Evolutionary conservation across 768 basidiomycete genomes (phyloP), one percentile per base, ranked within the genome.

Genomic region (Cystoderma amianthinum): DNA sequence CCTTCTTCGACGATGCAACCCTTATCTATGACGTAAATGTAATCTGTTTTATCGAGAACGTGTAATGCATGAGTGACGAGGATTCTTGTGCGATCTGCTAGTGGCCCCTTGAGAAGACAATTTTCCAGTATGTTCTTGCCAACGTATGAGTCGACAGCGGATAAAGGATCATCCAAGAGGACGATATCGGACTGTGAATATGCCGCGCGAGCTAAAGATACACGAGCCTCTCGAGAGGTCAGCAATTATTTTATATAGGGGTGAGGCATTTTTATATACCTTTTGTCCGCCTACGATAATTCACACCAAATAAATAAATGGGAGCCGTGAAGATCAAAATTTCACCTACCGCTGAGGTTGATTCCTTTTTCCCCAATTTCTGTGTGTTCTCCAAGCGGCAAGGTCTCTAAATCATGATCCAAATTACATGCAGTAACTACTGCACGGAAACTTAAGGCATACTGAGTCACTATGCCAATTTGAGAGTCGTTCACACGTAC

Each of bases 141-240:
- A 3, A 89, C 86, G 48, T 84, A 78, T 0, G 85, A 76, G 47
- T 90, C 87, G 5, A 90, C 80, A 0, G 87, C 86, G 24, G 80
- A 78, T 23, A 91, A 71, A 12, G 88, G 83, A 53, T 93, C 89
- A 52, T 93, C 88, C 20, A 91, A 69, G 11, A 91, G 71, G 32
- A 87, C 77, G 40, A 91, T 71, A 43, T 88, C 82, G 1, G 82
- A 70, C 0, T 71, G 62, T 2, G 84, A 80, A 52, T 90, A 93
- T 1, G 82, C 81, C 0, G 85, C 85, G 19, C 89, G 67, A 0
- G 88, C 89, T 17, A 89, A 62, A 1, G 80, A 82, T 3, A 87
- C 72, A n/a, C 84, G 78, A 28, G 83, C 82, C 74, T 83, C 7
- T 7, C n/a, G 25, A n/a, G 25, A 28, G n/a, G 7, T 28, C 7